Base-by-base conservation (phyloP, 2,329 filamentous ascomycete species). In the Ascochyta viciae-villosae region DNA sequence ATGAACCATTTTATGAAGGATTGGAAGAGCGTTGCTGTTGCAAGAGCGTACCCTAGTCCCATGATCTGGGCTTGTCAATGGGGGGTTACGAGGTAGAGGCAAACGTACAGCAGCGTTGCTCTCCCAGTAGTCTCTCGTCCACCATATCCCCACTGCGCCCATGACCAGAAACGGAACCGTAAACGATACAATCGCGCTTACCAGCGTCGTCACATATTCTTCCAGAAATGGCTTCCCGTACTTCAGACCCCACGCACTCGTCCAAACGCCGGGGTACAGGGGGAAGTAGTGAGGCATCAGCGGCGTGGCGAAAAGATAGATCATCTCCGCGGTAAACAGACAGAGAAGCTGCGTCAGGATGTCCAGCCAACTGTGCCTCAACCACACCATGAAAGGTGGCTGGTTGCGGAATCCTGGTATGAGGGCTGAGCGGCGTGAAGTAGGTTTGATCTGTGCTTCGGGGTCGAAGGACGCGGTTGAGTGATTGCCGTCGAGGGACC, bases 151-250 rank as follows among this genome's bases (percentile, higher is more conserved):
- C 74, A 87, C 82, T n/a, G 84, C 54, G 0, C 87, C 75, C 65
- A 91, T 83, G 65, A 88, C 70, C 50, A 80, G 68, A 60, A 89
- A 85, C 4, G 89, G 88, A 10, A 89, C 75, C 0, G 88, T 65
- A n/a, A 83, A 78, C 7, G 83, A 85, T 2, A 91, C 77, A 13
- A 90, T 71, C 0, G 87, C 88, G 6, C 87, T 87, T 1, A 83
- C 77, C 80, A 83, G 86, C 62, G 89, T 89, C 13, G 86, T 86
- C 12, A 91, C 75, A 65, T 90, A 88, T 63, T 90, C 87, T n/a
- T 83, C 81, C 54, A 87, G 82, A n/a, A 87, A 74, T 0, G 88
- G 87, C 65, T 89, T 89, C 31, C 85, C 86, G 61, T 89, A 87
- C 59, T 88, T 56, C 10, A 67, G 9, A 1, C 66, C 65, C 59